These are phyloP conservation scores for Phytophthora macrochlamydospora DNA, from an alignment of 352 stramenopile genomes.

Conservation along the genomic window DNA sequence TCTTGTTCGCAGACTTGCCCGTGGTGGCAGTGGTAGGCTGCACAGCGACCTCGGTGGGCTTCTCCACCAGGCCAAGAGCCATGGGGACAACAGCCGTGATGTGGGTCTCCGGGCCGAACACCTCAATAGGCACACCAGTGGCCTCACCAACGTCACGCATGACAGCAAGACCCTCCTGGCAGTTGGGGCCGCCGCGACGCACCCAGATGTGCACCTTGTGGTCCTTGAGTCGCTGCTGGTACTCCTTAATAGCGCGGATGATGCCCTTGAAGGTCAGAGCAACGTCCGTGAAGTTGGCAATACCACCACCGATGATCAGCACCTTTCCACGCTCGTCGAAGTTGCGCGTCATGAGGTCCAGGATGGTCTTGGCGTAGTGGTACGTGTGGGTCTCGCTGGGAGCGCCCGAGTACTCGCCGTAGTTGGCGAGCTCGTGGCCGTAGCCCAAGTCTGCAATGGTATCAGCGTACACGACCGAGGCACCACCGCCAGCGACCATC, in stretches of 20 bases:
- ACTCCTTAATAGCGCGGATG: constrained; percentile 94
- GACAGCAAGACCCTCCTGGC: constrained; percentile 94
- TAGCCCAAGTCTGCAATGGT: constrained; percentile 96
- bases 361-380: constrained; percentile 97
- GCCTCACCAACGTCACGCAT: constrained; percentile 91
- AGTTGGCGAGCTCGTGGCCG: constrained; percentile 95
- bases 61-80: constrained; percentile 90
- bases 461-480: constrained; percentile 97
- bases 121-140: constrained; percentile 93
- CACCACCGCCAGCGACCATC: constrained; percentile 96
- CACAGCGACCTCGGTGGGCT: constrained; percentile 32
- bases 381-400: constrained; percentile 96
- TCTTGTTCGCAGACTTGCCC: constrained; percentile 28
- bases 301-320: constrained; percentile 97
- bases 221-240: constrained; percentile 91
- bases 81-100: constrained; percentile 95
- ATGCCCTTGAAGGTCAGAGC: constrained; percentile 97
- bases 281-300: constrained; percentile 99
- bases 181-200: constrained; percentile 96
- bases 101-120: constrained; percentile 96
- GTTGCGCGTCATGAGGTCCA: constrained; percentile 95
- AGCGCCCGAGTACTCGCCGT: constrained; percentile 97
- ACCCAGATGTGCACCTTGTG: constrained; percentile 95
- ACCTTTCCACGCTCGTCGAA: constrained; percentile 93
- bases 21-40: constrained; percentile 28